Evolutionary conservation across 176 grass and related monocot genomes (phyloP), one percentile per base, ranked within the genome.

Genomic region (Ensete glaucum): DNA sequence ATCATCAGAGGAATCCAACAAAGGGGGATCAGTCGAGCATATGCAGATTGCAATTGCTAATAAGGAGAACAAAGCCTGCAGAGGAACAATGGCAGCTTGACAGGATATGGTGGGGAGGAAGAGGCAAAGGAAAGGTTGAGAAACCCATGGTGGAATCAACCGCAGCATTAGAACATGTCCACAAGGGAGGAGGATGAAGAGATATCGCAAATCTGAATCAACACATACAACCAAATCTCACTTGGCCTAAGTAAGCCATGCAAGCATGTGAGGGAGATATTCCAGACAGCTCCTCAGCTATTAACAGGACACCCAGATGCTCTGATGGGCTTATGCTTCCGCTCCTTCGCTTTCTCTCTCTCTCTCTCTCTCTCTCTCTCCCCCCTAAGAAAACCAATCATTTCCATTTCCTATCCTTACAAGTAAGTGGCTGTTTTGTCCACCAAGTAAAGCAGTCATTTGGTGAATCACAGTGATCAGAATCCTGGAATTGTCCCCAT

Each of bases 221-320:
- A 17, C 34, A 70, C 50, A 52, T 50, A 70, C 50, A n/a, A 51
- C 67, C 67, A 70, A 70, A 70, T 70, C 25, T 70, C 67, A 50
- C 67, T 70, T 7, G 15, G 20, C 48, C 55, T 58, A 60, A 23
- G 25, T 72, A 29, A 52, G 69, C 69, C 69, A 74, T 75, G 54
- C 58, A 75, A 75, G 29, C 73, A 75, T 70, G 63, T 50, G 67
- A 70, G 51, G 67, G 48, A 74, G 58, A 59, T 75, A 75, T 58
- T 75, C 53, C 53, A 56, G 24, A 75, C 53, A 75, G 54, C 54
- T 48, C 53, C 67, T 60, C 52, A 48, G 26, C 11, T 52, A 12
- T 53, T 25, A 73, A 3, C 23, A 26, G 52, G 52, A 16, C 13
- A 69, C 67, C 71, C 8, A 76, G 74, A 76, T 76, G 19, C 19